Evolutionary conservation across 140 eudicot genomes (phyloP).

Genomic region (Flaveria floridana): DNA sequence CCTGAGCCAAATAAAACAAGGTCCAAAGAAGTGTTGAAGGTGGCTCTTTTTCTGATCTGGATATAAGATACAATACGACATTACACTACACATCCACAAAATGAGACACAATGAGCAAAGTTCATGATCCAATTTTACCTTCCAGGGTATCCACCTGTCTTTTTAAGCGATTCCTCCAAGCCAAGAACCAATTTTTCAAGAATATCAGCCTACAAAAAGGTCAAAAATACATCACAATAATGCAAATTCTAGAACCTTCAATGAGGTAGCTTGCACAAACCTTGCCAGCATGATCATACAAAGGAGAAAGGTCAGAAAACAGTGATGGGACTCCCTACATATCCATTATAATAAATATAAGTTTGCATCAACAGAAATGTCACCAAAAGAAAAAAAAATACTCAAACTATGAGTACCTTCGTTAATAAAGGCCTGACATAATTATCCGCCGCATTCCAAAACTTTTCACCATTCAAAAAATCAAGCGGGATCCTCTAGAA

Average conservation of each 20-base stretch:
- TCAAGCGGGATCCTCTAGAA: constrained; percentile 91
- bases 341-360: background rate
- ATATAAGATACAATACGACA: constrained; percentile 24
- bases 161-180: constrained; percentile 65
- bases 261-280: constrained; percentile 45
- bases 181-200: constrained; percentile 66
- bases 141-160: constrained; percentile 78
- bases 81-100: background rate
- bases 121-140: constrained; percentile 45
- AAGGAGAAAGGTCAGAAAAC: constrained; percentile 93
- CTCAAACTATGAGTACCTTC: constrained; percentile 48
- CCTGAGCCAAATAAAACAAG: constrained; percentile 94
- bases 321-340: constrained; percentile 95
- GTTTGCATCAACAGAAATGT: constrained; percentile 2
- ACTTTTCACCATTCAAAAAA: constrained; percentile 71
- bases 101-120: background rate
- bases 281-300: constrained; percentile 89
- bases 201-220: constrained; percentile 63
- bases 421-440: constrained; percentile 78
- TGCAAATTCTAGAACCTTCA: background rate
- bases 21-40: constrained; percentile 97
- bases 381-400: constrained; percentile 6
- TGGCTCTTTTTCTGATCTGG: constrained; percentile 84
- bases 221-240: constrained; percentile 7
- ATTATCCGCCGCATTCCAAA: constrained; percentile 67